A percentile compares a stretch with the other conserved stretches of the same genome.
Conservation (phyloP, 164 flowering plant genomes). For the Brasenia schreberi region DNA sequence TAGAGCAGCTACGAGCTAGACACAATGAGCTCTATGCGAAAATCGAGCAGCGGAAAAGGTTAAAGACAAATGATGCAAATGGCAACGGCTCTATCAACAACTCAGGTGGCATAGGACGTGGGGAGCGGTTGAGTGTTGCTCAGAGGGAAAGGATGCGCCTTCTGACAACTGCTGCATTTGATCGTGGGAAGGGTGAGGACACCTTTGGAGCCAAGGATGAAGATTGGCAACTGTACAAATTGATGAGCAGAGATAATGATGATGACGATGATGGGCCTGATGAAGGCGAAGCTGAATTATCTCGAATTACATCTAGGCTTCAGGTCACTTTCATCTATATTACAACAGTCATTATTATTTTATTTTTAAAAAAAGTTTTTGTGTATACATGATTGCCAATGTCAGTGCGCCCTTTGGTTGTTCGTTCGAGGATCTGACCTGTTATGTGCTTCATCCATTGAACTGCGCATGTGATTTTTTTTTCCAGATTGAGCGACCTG, state of each 20-base stretch:
- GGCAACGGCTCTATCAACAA: constrained; percentile 46
- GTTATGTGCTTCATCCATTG: too few relatives aligned
- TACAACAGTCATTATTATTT: too few relatives aligned
- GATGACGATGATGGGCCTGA: constrained; percentile 83
- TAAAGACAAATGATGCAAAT: constrained; percentile 64
- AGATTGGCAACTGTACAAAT: constrained; percentile 97
- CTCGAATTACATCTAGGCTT: constrained; percentile 61
- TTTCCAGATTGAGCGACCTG: too few relatives aligned
- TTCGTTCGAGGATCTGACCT: too few relatives aligned
- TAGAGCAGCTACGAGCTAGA: constrained; percentile 62
- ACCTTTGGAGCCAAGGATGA: constrained; percentile 94
- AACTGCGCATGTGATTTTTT: too few relatives aligned
- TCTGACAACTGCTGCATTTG: constrained; percentile 93
- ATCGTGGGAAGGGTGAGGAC: constrained; percentile 97
- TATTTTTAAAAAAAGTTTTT: too few relatives aligned
- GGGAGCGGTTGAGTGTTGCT: constrained; percentile 90
- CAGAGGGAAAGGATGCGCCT: constrained; percentile 98
- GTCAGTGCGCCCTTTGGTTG: too few relatives aligned
- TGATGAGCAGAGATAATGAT: constrained; percentile 90
- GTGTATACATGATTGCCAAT: too few relatives aligned
- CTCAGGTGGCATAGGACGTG: constrained; percentile 92
- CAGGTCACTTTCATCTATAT: constrained; percentile 29
- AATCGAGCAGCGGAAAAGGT: constrained; percentile 80
- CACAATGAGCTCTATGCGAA: constrained; percentile 68
- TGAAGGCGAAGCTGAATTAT: constrained; percentile 64